Evolutionary conservation across 2,329 filamentous ascomycete species (phyloP), one percentile per base, ranked within the genome.

Genomic region (Exophiala sp.): DNA sequence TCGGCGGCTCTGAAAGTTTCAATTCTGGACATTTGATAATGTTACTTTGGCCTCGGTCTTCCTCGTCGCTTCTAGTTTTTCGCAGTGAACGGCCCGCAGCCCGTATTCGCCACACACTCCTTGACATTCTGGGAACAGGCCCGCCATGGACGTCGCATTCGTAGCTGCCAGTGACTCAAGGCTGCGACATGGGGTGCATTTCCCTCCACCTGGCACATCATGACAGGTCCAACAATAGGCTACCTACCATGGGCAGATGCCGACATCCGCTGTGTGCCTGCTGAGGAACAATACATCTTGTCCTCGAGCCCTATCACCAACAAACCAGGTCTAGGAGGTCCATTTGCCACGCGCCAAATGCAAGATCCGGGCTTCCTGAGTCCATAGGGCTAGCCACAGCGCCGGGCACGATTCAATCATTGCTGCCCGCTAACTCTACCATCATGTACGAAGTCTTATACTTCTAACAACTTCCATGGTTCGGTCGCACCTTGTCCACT

Each of bases 321-420:
- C 47, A 16, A 11, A 19, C 30, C 39, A 22, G 24, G 29, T 38
- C 34, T 6, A 43, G 46, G 32, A 30, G 18, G 22, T 30, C 21
- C 47, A 27, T 54, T 54, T 51, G 52, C 52, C 52, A 54, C 52
- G 27, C 40, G 34, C 39, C 47, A 48, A n/a, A 19, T 42, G 40
- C 40, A 54, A 39, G 37, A 29, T 48, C 23, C 46, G 35, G 30
- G 24, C 19, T 46, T 39, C 22, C n/a, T 48, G 44, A 35, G 34
- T 48, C 48, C 45, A 42, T 43, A 42, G 22, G 7, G 39, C 10
- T 5, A 24, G 38, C 23, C 16, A 24, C 14, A 53, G 13, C 13
- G 27, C 37, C 46, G 41, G 5, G n/a, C 7, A 24, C 37, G 16
- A 11, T 9, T 41, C 35, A 24, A 45, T 43, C 35, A 43, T 27